These are phyloP conservation scores for Pelargonium myrrhifolium DNA, from an alignment of 441 rosid genomes.

Conservation along the genomic window DNA sequence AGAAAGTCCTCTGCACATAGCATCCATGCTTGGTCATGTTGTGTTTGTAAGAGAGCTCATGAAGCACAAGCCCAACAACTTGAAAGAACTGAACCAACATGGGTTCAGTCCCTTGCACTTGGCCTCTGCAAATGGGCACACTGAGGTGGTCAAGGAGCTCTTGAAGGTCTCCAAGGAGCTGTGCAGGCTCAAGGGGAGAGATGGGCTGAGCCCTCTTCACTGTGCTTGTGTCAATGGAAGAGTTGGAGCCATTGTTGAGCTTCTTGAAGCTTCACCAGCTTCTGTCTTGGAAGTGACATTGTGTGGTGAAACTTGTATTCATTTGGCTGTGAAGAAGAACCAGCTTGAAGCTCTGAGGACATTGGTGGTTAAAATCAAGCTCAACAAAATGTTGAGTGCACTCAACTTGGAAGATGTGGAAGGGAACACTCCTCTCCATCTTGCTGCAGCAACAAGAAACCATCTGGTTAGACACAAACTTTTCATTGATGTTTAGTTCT, in stretches of 20 bases:
- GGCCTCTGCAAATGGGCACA: not conserved
- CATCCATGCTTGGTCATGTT: not conserved
- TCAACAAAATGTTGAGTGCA: not conserved
- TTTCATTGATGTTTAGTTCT: not conserved
- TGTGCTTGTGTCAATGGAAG: constrained; percentile 10
- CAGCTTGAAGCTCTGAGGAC: constrained; percentile 9
- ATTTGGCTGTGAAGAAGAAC: constrained; percentile 13
- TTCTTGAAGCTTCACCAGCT: not conserved
- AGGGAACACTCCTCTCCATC: constrained; percentile 12
- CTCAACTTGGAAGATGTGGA: constrained; percentile 1
- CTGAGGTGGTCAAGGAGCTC: constrained; percentile 2
- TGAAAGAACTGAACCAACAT: not conserved
- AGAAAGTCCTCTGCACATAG: constrained; percentile 6
- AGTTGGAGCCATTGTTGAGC: not conserved
- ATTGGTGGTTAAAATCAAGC: constrained; percentile 7
- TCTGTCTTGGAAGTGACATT: not conserved
- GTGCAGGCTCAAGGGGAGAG: constrained; percentile 11
- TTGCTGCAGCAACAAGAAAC: constrained; percentile 8
- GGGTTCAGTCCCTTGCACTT: constrained; percentile 12
- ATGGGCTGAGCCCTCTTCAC: constrained; percentile 10
- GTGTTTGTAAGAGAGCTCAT: constrained; percentile 5
- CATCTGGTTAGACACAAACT: not conserved
- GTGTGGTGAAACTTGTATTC: constrained; percentile 1
- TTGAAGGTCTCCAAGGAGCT: not conserved
- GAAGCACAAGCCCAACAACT: not conserved